Evolutionary conservation across 2,329 filamentous ascomycete genomes (phyloP), one percentile per base, ranked within the genome.

Genomic region (Fusarium phyllophilum): DNA sequence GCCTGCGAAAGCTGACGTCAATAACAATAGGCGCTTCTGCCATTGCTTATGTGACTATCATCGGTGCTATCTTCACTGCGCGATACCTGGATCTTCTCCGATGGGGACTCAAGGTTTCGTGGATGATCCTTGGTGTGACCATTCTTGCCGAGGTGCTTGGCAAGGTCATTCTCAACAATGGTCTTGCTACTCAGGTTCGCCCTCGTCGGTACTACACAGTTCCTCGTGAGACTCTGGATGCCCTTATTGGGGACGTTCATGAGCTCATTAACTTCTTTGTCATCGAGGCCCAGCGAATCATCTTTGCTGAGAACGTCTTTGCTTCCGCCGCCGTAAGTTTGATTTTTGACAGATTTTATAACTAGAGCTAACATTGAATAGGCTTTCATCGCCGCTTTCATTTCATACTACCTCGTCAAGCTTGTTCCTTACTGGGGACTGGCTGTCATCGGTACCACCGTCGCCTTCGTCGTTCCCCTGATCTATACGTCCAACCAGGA

Each of bases 201-300:
- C 91, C 91, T 61, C 89, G 87, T 80, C 87, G 88, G 81, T 93
- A 93, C 84, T 92, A 91, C 82, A 92, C 90, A 10, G 82, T 93
- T 46, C 87, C 91, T 15, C 87, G 88, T 74, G 88, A 91, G 75
- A 90, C 89, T 12, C 82, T 93, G 44, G 89, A 93, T 77, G 81
- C 83, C 65, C 75, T 91, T 73, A 88, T 91, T 76, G 89, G 89
- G 64, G 91, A 93, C 74, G 84, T 90, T 45, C 89, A 92, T 78
- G 91, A 93, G 82, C 86, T 93, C 68, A 82, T 91, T 83, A 93
- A 93, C 86, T 93, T 93, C 82, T 90, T 93, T 77, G 86, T 92
- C 70, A 92, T 93, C 65, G 91, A 93, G 84, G 85, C 87, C 57
- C 91, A 93, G 85, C 88, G 91, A 70, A 89, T 93, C 74, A 79